Conservation (phyloP, 2,329 filamentous ascomycete genomes). For the Apiospora saccharicola region DNA sequence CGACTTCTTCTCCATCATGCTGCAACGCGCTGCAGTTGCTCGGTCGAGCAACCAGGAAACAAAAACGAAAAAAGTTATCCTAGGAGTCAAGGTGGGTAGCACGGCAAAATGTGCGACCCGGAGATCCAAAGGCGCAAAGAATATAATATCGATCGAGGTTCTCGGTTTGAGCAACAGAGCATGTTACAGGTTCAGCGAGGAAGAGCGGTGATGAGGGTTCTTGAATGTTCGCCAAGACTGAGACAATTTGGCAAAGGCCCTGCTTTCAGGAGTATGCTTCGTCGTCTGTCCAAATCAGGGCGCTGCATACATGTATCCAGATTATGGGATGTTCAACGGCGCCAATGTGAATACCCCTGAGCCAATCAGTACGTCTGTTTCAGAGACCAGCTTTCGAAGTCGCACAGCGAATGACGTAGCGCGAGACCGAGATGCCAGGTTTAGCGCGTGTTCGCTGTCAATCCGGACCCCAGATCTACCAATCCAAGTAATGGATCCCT, state of each 20-base stretch:
- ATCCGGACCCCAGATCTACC: slow-evolving; percentile 13
- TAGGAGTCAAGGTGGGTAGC: background rate
- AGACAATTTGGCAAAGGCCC: background rate
- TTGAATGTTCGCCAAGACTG: slow-evolving; percentile 18
- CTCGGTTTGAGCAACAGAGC: background rate
- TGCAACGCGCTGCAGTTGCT: background rate
- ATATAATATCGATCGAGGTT: background rate
- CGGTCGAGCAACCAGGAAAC: background rate
- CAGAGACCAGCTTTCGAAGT: slow-evolving; percentile 10
- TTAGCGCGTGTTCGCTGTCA: slow-evolving; percentile 16
- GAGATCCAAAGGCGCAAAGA: background rate
- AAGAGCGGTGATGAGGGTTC: slow-evolving; percentile 11
- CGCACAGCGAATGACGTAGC: slow-evolving; percentile 19
- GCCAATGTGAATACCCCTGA: background rate
- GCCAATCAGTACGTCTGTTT: slow-evolving; percentile 11
- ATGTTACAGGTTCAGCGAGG: background rate
- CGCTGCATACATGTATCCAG: slow-evolving; percentile 10
- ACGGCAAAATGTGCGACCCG: background rate
- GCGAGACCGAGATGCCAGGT: slow-evolving; percentile 3
- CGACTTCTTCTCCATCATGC: background rate
- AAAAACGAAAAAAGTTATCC: background rate
- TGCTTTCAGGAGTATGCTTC: slow-evolving; percentile 14
- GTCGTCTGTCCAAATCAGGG: slow-evolving; percentile 6
- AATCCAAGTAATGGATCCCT: slow-evolving; percentile 16
- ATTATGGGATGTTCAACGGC: background rate